Evolutionary conservation across 305 asterid genomes (phyloP).

Genomic region (Ruellia speciosa): DNA sequence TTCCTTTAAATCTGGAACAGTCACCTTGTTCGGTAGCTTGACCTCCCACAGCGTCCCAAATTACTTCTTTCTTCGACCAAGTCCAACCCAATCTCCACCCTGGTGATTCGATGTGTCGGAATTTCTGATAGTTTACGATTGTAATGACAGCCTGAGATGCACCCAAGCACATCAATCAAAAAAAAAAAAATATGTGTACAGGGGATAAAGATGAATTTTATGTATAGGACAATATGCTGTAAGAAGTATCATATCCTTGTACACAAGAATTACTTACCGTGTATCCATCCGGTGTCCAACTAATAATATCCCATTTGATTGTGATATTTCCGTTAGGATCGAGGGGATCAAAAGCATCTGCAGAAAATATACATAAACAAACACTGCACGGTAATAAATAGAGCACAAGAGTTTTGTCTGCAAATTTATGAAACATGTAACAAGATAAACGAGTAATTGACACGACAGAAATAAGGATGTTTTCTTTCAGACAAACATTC

Average conservation of each 20-base stretch:
- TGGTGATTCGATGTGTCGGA: constrained; percentile 50
- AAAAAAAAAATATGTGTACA: too few relatives aligned
- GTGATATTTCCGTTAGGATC: constrained; percentile 56
- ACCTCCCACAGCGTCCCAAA: constrained; percentile 49
- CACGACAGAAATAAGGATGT: too few relatives aligned
- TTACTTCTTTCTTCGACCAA: constrained; percentile 53
- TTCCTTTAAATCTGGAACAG: constrained; percentile 46
- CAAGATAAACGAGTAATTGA: too few relatives aligned
- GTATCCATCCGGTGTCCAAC: constrained; percentile 54
- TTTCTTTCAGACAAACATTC: too few relatives aligned
- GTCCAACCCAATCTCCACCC: constrained; percentile 63
- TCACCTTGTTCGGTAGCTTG: constrained; percentile 68
- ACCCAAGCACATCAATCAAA: too few relatives aligned
- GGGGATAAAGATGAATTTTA: background rate
- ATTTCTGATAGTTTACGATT: constrained; percentile 45
- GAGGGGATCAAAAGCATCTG: constrained; percentile 50
- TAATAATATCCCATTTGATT: constrained; percentile 46
- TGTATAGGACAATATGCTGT: background rate
- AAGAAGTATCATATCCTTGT: background rate
- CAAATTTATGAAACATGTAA: background rate
- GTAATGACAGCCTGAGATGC: constrained; percentile 40
- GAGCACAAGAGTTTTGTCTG: too few relatives aligned
- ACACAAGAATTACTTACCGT: constrained; percentile 28
- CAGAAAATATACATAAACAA: constrained; percentile 18
- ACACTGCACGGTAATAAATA: too few relatives aligned